A percentile compares a stretch with the other conserved stretches of the same genome.
Evolutionary conservation across 1,284 basidiomycete genomes (phyloP).

Genomic region (Pyrrhoderma lamaoense): DNA sequence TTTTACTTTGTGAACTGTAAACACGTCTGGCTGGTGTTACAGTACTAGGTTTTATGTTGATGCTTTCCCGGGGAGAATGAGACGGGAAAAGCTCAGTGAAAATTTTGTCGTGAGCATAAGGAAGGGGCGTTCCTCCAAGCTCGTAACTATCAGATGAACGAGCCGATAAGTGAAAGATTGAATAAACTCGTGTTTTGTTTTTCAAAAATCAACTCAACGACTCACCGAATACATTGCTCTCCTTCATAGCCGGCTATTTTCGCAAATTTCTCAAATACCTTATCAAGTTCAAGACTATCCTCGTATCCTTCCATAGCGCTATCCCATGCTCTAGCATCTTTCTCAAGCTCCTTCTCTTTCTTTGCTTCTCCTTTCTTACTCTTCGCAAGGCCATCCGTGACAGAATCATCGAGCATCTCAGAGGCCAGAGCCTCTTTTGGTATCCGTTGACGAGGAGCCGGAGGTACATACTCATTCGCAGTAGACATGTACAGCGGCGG

Average conservation of each 20-base stretch:
- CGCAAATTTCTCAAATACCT: conserved; percentile 73
- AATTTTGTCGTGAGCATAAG: conserved; percentile 62
- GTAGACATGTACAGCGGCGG: conserved; percentile 69
- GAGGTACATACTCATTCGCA: conserved; percentile 57
- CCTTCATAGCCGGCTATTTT: conserved; percentile 59
- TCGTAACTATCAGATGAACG: conserved; percentile 59
- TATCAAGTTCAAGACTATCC: conserved; percentile 67
- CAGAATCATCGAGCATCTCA: conserved; percentile 34
- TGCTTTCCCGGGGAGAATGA: conserved; percentile 39
- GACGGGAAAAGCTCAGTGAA: conserved; percentile 65
- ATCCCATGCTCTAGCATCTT: conserved; percentile 36
- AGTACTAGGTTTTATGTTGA: conserved; percentile 33
- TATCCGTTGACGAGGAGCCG: conserved; percentile 41
- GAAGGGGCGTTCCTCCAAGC: conserved; percentile 62
- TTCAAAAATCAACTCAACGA: background rate
- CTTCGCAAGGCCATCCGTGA: conserved; percentile 27
- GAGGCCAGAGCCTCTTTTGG: conserved; percentile 23
- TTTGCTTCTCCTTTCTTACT: conserved; percentile 13
- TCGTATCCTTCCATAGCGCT: conserved; percentile 73
- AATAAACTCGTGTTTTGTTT: conserved; percentile 11
- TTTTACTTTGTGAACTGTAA: conserved; percentile 30
- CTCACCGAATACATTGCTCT: conserved; percentile 72
- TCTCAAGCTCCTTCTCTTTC: conserved; percentile 18
- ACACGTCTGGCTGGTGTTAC: conserved; percentile 42
- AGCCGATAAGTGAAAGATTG: conserved; percentile 6